Percentiles rank a stretch among this genome's conserved stretches.
These are phyloP conservation scores for Tolypocladium nubicola DNA, from an alignment of 2,329 filamentous ascomycete species.

Conservation along the genomic window DNA sequence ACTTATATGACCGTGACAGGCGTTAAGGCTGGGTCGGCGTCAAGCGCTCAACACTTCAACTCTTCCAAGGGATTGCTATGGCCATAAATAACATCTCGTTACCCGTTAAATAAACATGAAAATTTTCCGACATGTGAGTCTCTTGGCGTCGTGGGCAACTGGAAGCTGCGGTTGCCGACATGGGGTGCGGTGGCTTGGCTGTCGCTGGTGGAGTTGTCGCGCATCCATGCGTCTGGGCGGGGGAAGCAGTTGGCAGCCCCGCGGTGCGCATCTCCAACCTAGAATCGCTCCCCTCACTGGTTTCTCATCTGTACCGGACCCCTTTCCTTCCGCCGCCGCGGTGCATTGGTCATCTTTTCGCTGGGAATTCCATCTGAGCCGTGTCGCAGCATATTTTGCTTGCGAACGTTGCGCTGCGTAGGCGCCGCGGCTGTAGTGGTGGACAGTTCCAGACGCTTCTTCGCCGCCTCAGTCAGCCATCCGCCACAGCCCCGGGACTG, in stretches of 20 bases:
- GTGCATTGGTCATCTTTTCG: background rate
- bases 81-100: background rate
- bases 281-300: background rate
- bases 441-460: constrained; percentile 23
- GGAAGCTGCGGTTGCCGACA: too few species aligned
- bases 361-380: background rate
- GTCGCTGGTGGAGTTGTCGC: background rate
- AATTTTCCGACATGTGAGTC: background rate
- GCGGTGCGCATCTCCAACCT: background rate
- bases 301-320: background rate
- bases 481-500: constrained; percentile 6
- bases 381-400: background rate
- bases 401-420: background rate
- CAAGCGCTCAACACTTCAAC: background rate
- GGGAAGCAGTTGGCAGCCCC: background rate
- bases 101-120: background rate
- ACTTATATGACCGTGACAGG: background rate
- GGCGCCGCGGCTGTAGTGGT: background rate
- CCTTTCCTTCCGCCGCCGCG: background rate
- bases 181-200: background rate
- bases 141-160: background rate
- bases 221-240: background rate
- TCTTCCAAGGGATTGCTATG: background rate
- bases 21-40: constrained; percentile 4
- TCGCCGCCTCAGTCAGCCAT: constrained; percentile 5